Percentiles rank a stretch among this genome's conserved stretches.
Evolutionary conservation across 2,329 filamentous ascomycete species (phyloP).

Genomic region (Rhinocladiella similis): DNA sequence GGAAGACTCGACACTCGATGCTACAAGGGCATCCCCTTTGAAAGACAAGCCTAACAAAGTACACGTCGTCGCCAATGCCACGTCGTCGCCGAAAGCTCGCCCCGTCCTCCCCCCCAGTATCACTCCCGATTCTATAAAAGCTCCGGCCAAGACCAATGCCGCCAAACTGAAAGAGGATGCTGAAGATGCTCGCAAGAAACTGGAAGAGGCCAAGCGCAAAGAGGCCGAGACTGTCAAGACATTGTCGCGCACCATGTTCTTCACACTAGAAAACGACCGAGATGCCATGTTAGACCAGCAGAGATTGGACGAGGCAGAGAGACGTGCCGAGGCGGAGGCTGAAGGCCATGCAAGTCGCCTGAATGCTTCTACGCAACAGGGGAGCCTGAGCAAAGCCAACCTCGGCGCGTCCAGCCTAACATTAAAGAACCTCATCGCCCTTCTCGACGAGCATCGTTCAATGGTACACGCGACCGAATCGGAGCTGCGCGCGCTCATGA

Average conservation of each 20-base stretch:
- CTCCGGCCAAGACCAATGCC: slow-evolving; percentile 60
- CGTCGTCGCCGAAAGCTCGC: slow-evolving; percentile 52
- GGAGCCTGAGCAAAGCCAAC: slow-evolving; percentile 89
- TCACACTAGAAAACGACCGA: slow-evolving; percentile 91
- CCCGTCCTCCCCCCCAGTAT: slow-evolving; percentile 50
- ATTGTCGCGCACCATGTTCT: slow-evolving; percentile 91
- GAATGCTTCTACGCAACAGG: slow-evolving; percentile 68
- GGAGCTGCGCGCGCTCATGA: slow-evolving; percentile 88
- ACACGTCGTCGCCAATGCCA: slow-evolving; percentile 32
- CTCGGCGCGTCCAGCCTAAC: slow-evolving; percentile 94
- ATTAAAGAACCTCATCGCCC: slow-evolving; percentile 92
- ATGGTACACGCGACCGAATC: slow-evolving; percentile 90
- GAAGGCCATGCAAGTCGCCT: slow-evolving; percentile 55
- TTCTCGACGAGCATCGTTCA: slow-evolving; percentile 89
- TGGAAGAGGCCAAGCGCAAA: slow-evolving; percentile 88
- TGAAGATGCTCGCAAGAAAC: slow-evolving; percentile 87
- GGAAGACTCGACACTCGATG: slow-evolving; percentile 46
- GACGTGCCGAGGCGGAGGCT: slow-evolving; percentile 94
- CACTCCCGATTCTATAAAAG: slow-evolving; percentile 45
- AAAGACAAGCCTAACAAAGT: slow-evolving; percentile 47
- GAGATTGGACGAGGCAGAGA: slow-evolving; percentile 92
- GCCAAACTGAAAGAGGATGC: slow-evolving; percentile 66
- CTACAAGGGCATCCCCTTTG: slow-evolving; percentile 48
- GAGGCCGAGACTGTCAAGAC: slow-evolving; percentile 86
- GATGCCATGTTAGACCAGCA: slow-evolving; percentile 98